Evolutionary conservation across 768 basidiomycete genomes (phyloP), one percentile per base, ranked within the genome.

Genomic region (Lentinula sp.): DNA sequence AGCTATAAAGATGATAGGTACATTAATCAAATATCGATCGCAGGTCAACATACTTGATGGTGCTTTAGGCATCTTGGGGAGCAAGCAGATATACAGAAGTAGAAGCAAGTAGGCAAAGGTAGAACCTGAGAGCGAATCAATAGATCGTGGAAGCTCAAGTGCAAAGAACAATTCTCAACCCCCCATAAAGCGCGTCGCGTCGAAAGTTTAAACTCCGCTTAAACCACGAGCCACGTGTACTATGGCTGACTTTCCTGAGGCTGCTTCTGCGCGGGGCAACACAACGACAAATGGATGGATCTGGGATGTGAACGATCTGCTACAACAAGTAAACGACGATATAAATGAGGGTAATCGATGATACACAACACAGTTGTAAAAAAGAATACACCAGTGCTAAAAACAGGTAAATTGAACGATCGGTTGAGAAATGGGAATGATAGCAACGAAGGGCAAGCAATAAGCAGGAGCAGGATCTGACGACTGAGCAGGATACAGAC

Each of bases 341-440:
- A 39, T 39, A 21, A 21, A 21, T 34, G 34, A 54, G 37, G 37
- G 53, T 54, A 40, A 31, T 32, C 11, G 37, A 37, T 54, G 37
- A 54, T 54, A 54, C 53, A 39, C 53, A 54, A 54, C 53, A 34
- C 53, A 54, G 53, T 54, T 54, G 53, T 37, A 21, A 32, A n/a
- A n/a, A 54, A 31, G 21, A n/a, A 54, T 54, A 54, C 53, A 54
- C 16, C n/a, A 15, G 16, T 31, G 35, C 10, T n/a, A 11, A 35
- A 13, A 39, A 39, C 35, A 37, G n/a, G 13, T 39, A 18, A 45
- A n/a, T 48, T 18, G 8, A 54, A 54, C 18, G 53, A 54, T 37
- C 34, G 53, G 11, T 39, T 54, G 10, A 21, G 18, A 40, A 28
- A 37, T 37, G 15, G 53, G 16, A 34, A 15, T 18, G n/a, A 34